These are phyloP conservation scores for Solanum paucissectum DNA, from an alignment of 257 asterid species.

Conservation along the genomic window DNA sequence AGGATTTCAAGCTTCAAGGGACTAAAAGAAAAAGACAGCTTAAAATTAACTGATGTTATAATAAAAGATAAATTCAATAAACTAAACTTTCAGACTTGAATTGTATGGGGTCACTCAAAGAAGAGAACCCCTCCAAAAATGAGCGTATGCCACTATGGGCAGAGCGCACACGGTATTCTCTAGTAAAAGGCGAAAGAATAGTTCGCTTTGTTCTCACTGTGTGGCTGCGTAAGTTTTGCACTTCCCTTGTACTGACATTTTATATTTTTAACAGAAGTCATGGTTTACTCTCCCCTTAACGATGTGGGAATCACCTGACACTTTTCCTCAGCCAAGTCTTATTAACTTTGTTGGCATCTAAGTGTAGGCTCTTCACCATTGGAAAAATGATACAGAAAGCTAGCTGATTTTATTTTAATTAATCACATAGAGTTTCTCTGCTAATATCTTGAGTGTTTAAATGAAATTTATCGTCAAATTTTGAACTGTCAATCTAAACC, in stretches of 20 bases:
- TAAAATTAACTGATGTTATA: neutral
- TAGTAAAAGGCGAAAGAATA: neutral
- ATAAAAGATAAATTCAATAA: neutral
- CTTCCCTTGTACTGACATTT: neutral
- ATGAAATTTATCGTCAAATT: neutral
- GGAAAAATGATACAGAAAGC: neutral
- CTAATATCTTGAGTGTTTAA: neutral
- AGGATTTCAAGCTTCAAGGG: neutral
- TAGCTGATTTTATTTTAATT: neutral
- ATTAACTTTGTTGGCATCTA: neutral
- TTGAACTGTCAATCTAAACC: neutral
- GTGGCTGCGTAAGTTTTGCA: neutral
- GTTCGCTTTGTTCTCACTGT: neutral
- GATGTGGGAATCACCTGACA: neutral
- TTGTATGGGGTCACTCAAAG: neutral
- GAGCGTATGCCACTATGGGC: neutral
- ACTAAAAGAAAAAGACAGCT: neutral
- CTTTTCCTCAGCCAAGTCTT: neutral
- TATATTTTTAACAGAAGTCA: neutral
- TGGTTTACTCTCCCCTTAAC: neutral
- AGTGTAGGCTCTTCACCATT: too few species aligned
- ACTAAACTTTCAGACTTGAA: neutral
- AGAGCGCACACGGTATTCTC: neutral
- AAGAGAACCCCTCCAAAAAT: neutral
- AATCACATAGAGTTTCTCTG: neutral